These are phyloP conservation scores for Cadophora gregata DNA, from an alignment of 2,329 filamentous ascomycete species.

Conservation along the genomic window DNA sequence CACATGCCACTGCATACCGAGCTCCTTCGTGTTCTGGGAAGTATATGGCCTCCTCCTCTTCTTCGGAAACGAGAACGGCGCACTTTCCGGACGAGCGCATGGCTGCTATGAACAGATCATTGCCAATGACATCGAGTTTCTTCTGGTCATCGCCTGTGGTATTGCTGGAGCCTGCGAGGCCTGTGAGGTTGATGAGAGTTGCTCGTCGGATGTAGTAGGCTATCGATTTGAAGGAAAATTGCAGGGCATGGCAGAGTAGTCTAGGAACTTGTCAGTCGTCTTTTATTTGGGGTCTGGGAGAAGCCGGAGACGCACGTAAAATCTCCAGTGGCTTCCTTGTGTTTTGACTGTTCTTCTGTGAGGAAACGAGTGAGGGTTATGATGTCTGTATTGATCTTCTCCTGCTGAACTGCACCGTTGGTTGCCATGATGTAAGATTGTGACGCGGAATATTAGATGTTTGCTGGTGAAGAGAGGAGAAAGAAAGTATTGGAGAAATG, in stretches of 20 bases:
- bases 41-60: slow-evolving; percentile 90
- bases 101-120: slow-evolving; percentile 94
- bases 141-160: slow-evolving; percentile 98
- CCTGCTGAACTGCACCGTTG: slow-evolving; percentile 49
- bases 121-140: slow-evolving; percentile 99
- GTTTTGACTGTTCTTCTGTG: slow-evolving; percentile 93
- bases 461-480: slow-evolving; percentile 11
- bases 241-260: slow-evolving; percentile 93
- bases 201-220: slow-evolving; percentile 98
- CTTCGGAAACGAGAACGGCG: slow-evolving; percentile 93
- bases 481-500: slow-evolving; percentile 6
- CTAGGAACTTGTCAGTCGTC: slow-evolving; percentile 52
- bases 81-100: slow-evolving; percentile 94
- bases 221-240: slow-evolving; percentile 99
- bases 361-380: slow-evolving; percentile 94
- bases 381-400: slow-evolving; percentile 95
- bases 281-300: slow-evolving; percentile 4
- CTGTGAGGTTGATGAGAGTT: slow-evolving; percentile 92
- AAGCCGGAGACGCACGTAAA: slow-evolving; percentile 76
- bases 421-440: slow-evolving; percentile 36
- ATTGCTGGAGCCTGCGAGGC: slow-evolving; percentile 93
- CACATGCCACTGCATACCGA: slow-evolving; percentile 95
- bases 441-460: slow-evolving; percentile 15
- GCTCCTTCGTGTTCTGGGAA: slow-evolving; percentile 77
- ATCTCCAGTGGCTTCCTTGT: slow-evolving; percentile 94